Evolutionary conservation across 148 eudicot species (phyloP).

Genomic region (Tetragonia tetragonoides): DNA sequence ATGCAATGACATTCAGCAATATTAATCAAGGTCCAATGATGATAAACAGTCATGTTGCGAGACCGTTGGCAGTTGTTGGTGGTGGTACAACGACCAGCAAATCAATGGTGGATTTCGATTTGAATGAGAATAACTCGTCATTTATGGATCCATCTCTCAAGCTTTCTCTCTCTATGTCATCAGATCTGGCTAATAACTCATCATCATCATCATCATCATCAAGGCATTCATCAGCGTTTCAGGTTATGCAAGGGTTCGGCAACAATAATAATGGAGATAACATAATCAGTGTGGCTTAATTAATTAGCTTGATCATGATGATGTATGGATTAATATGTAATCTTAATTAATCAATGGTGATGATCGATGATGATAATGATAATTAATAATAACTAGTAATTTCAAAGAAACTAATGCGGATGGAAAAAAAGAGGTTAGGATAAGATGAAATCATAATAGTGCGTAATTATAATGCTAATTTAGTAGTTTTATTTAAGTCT

Average conservation of each 20-base stretch:
- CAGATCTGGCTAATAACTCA: neutral
- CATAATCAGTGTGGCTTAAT: constrained; percentile 14
- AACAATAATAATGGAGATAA: constrained; percentile 4
- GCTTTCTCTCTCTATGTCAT: constrained; percentile 56
- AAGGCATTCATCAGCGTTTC: constrained; percentile 21
- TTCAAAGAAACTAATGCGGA: neutral
- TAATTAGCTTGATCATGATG: constrained; percentile 6
- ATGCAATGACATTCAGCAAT: constrained; percentile 30
- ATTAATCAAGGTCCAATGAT: constrained; percentile 12
- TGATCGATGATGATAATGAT: neutral
- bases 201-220: neutral
- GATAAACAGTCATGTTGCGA: constrained; percentile 9
- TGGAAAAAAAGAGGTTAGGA: neutral
- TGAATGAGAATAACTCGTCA: constrained; percentile 27
- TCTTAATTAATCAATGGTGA: neutral
- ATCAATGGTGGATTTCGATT: constrained; percentile 33
- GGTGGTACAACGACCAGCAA: constrained; percentile 20
- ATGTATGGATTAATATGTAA: neutral
- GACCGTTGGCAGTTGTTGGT: constrained; percentile 28
- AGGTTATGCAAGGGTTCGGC: constrained; percentile 20
- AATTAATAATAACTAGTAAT: constrained; percentile 8
- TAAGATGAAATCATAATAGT: neutral
- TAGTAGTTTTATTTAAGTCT: constrained; percentile 11
- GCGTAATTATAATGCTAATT: constrained; percentile 23
- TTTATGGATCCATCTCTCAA: constrained; percentile 42